Evolutionary conservation across 169 alveolate species (phyloP).

Genomic region (Cryptosporidium viatorum): DNA sequence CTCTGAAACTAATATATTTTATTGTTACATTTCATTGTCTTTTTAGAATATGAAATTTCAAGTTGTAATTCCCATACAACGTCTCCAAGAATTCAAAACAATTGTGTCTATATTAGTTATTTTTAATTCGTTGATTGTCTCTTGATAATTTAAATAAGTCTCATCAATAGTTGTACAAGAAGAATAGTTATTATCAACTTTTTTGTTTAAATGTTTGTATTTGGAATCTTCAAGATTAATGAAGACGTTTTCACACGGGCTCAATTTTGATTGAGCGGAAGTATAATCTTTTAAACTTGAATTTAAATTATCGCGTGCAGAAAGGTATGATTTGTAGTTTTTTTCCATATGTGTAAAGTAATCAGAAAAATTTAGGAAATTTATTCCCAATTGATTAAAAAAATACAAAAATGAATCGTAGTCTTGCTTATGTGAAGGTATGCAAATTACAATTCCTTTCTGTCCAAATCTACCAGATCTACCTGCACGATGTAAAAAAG

Average conservation of each 20-base stretch:
- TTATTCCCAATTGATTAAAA: slow-evolving; percentile 38
- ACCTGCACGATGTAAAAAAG: slow-evolving; percentile 91
- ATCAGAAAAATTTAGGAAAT: slow-evolving; percentile 15
- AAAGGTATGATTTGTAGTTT: not conserved
- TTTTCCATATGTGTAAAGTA: not conserved
- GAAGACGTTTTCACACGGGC: not conserved
- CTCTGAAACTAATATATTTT: too few species aligned
- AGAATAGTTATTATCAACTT: not conserved
- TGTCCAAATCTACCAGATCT: slow-evolving; percentile 89
- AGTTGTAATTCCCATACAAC: too few species aligned
- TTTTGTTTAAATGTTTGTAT: too few species aligned
- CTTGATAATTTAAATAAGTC: not conserved
- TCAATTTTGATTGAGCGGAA: not conserved
- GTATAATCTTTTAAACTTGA: too few species aligned
- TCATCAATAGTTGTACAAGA: not conserved
- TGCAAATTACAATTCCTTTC: slow-evolving; percentile 85
- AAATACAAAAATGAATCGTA: slow-evolving; percentile 36
- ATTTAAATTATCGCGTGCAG: not conserved
- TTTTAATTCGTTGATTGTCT: too few species aligned
- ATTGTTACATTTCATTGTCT: not conserved
- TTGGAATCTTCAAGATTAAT: not conserved
- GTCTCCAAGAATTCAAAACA: not conserved
- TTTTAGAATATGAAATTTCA: too few species aligned
- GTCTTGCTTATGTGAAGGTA: slow-evolving; percentile 52
- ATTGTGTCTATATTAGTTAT: not conserved